Base-by-base conservation (phyloP, 202 grass and related monocot genomes). In the Hordeum pubiflorum region DNA sequence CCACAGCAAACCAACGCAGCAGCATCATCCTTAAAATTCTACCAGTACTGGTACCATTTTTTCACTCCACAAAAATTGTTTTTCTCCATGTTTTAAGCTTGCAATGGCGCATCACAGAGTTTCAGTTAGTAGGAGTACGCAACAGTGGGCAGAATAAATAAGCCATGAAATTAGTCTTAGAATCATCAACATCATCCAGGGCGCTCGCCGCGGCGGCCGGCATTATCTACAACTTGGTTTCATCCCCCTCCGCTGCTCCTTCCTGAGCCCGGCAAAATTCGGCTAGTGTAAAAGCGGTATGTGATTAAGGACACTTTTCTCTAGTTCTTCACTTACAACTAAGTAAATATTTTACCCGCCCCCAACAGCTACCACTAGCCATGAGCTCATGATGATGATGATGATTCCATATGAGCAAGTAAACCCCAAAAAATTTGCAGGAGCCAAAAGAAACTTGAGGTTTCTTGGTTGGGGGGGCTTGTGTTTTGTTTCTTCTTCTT, bases 191-290 rank as follows among this genome's bases (percentile, higher is more conserved):
- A 11, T 41, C 81, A 81, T 85, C 82, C 81, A 27, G 72, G 76
- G 76, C 56, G 55, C 29, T 11, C 3, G 43, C 43, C 43, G 43
- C 43, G 11, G 39, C 75, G 22, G 74, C 75, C 18, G 1, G 11
- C 38, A 67, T 89, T 89, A 89, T 89, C 87, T 89, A 90, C 89
- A 87, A 32, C 86, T 79, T 88, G 57, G 55, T 81, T 69, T 58
- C 55, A 52, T 14, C 48, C 0, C 15, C 46, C 15, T 6, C 2
- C 0, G 15, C 46, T n/a, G 48, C 17, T 54, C 48, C 0, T 54
- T 17, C 0, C 48, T 8, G 48, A n/a, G 48, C 48, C 2, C 17
- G 18, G 2, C 48, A 54, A 54, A 54, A 54, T 54, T 54, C 48
- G 18, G 17, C 48, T 54, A 54, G 48, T 54, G 17, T 54, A 17